Evolutionary conservation across 148 eudicot genomes (phyloP).

Genomic region (Dysphania ambrosioides): DNA sequence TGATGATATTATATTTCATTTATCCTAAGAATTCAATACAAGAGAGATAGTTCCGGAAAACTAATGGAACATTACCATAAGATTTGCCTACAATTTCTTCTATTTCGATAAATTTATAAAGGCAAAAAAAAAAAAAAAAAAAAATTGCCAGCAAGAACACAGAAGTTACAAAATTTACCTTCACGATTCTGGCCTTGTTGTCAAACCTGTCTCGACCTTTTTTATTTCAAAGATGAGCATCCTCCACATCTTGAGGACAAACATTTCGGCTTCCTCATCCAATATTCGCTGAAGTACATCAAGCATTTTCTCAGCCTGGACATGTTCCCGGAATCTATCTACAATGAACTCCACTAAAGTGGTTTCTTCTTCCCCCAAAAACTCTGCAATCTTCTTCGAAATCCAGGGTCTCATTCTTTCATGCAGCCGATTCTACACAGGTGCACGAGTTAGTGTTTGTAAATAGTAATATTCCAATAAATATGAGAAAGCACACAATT

Average conservation of each 20-base stretch:
- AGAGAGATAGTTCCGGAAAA: neutral
- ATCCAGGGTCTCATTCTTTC: constrained; percentile 96
- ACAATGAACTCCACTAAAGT: constrained; percentile 85
- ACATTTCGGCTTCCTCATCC: constrained; percentile 98
- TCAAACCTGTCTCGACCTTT: constrained; percentile 80
- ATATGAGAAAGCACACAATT: neutral
- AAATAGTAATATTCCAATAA: too few relatives aligned
- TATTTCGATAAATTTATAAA: constrained; percentile 6
- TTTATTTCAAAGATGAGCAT: constrained; percentile 95
- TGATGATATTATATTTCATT: constrained; percentile 7
- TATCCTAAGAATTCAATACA: constrained; percentile 7
- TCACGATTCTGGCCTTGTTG: constrained; percentile 47
- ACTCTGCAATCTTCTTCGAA: constrained; percentile 89
- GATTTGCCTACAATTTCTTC: constrained; percentile 15
- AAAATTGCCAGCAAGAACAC: constrained; percentile 14
- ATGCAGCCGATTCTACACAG: constrained; percentile 67
- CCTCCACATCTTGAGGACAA: constrained; percentile 98
- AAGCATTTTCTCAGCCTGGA: constrained; percentile 68
- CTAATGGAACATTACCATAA: too few relatives aligned
- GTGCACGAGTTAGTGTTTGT: constrained; percentile 14
- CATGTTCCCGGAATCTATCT: constrained; percentile 67
- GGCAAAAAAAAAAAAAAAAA: constrained; percentile 12
- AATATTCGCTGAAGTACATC: constrained; percentile 72
- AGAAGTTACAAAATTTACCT: neutral
- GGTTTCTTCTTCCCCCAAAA: constrained; percentile 84